Evolutionary conservation across 179 eudicot genomes (phyloP), one percentile per base, ranked within the genome.

Genomic region (Beta corolliflora): DNA sequence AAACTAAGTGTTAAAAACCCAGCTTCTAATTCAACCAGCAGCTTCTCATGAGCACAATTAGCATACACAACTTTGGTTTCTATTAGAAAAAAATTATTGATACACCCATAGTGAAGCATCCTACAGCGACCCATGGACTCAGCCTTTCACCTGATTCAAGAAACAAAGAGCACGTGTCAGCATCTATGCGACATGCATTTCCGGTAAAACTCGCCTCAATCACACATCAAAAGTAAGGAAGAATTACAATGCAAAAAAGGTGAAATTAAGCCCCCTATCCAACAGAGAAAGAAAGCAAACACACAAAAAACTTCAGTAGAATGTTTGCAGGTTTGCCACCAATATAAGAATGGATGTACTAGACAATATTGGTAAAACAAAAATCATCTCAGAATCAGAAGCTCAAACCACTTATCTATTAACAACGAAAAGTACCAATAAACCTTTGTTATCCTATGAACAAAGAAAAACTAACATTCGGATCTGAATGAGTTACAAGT

Each of bases 81-180:
- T n/a, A 77, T 88, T 86, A 96, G 89, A 95, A 94, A 71, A 96
- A 94, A 81, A 94, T 91, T 63, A 94, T 90, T 4, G 99, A 94
- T 1, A 96, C 84, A 50, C 98, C 99, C 97, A 96, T 96, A 69
- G 88, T 85, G 73, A 96, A 91, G 89, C 98, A 94, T 84, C 98
- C 99, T 61, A 82, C 91, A 25, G 94, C 92, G 68, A 96, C 96
- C 98, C 98, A 96, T 4, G 99, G 97, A 85, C 99, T 96, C 88
- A 96, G 83, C 50, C 99, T 89, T 84, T 94, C 99, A 87, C 98
- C 98, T 95, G 89, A 71, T 71, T 46, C 81, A 67, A 15, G 69
- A 65, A 48, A 55, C 73, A 54, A 76, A 12, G 55, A 25, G 31
- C 65, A 72, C 9, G n/a, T 7, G 55, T 77, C 80, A 76, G 44